phyloP scores from a whole-genome alignment of 1,284 basidiomycete species.

The Pseudozyma sp. region DNA sequence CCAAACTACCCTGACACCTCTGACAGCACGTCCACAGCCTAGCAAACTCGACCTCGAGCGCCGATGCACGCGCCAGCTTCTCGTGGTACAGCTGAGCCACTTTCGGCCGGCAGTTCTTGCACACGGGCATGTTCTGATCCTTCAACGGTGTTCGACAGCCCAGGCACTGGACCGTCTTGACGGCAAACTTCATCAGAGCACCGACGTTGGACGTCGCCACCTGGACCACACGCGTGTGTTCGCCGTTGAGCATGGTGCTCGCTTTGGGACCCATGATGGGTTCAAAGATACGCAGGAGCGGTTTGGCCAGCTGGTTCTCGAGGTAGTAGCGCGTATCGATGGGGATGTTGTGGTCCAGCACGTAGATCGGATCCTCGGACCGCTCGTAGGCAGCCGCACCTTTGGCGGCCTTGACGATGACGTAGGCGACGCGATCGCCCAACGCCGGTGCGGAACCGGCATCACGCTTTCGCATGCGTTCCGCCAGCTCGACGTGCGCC shows the following conservation, averaged over 20 bases:
- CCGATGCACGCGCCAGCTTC: slow-evolving; percentile 57
- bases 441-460: slow-evolving; percentile 66
- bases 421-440: slow-evolving; percentile 68
- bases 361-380: slow-evolving; percentile 68
- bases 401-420: slow-evolving; percentile 68
- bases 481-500: slow-evolving; percentile 67
- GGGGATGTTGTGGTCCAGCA: slow-evolving; percentile 68
- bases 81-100: slow-evolving; percentile 66
- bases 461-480: slow-evolving; percentile 68
- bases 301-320: slow-evolving; percentile 67
- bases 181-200: slow-evolving; percentile 68
- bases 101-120: slow-evolving; percentile 62
- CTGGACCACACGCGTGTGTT: slow-evolving; percentile 66
- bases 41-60: slow-evolving; percentile 65
- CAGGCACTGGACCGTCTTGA: slow-evolving; percentile 65
- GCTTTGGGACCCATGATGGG: slow-evolving; percentile 66
- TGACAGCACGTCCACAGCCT: slow-evolving; percentile 68
- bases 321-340: slow-evolving; percentile 69
- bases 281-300: slow-evolving; percentile 68
- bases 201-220: slow-evolving; percentile 66
- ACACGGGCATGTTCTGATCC: slow-evolving; percentile 62
- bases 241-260: slow-evolving; percentile 59
- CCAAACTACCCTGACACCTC: slow-evolving; percentile 65
- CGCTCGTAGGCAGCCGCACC: slow-evolving; percentile 67
- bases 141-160: slow-evolving; percentile 67